Conservation (phyloP, 805 yeast species). For the Candida corydali region DNA sequence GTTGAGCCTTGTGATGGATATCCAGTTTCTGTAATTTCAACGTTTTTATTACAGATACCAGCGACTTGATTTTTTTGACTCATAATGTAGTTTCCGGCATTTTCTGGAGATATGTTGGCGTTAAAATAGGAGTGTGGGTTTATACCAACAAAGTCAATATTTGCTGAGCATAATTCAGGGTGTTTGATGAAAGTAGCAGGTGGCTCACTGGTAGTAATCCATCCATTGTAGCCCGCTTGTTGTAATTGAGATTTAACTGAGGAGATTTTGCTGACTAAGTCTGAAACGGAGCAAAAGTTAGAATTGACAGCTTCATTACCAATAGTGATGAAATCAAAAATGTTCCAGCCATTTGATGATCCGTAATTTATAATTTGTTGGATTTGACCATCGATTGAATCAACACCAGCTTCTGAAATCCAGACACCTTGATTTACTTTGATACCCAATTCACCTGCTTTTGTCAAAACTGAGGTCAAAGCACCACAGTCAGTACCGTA, state of each 20-base stretch:
- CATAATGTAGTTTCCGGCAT: slow-evolving; percentile 67
- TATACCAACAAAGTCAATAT: slow-evolving; percentile 77
- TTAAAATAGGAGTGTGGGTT: slow-evolving; percentile 88
- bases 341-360: slow-evolving; percentile 56
- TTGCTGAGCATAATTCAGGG: slow-evolving; percentile 68
- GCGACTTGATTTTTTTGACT: slow-evolving; percentile 57
- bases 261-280: slow-evolving; percentile 61
- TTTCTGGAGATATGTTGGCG: slow-evolving; percentile 50
- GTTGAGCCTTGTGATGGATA: slow-evolving; percentile 73
- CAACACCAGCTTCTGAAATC: slow-evolving; percentile 62
- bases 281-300: slow-evolving; percentile 55
- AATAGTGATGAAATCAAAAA: slow-evolving; percentile 72
- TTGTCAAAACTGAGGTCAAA: slow-evolving; percentile 60
- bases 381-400: slow-evolving; percentile 63
- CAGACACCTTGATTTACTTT: slow-evolving; percentile 85
- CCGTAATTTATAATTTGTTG: slow-evolving; percentile 46
- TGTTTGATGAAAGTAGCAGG: slow-evolving; percentile 65
- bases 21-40: slow-evolving; percentile 81
- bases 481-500: slow-evolving; percentile 88
- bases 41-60: slow-evolving; percentile 52
- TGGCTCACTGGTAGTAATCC: slow-evolving; percentile 83
- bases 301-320: slow-evolving; percentile 85
- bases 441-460: slow-evolving; percentile 55
- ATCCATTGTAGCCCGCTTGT: slow-evolving; percentile 73
- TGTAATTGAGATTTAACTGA: slow-evolving; percentile 56